These are phyloP conservation scores for Vinca major DNA, from an alignment of 305 asterid genomes.

Conservation along the genomic window DNA sequence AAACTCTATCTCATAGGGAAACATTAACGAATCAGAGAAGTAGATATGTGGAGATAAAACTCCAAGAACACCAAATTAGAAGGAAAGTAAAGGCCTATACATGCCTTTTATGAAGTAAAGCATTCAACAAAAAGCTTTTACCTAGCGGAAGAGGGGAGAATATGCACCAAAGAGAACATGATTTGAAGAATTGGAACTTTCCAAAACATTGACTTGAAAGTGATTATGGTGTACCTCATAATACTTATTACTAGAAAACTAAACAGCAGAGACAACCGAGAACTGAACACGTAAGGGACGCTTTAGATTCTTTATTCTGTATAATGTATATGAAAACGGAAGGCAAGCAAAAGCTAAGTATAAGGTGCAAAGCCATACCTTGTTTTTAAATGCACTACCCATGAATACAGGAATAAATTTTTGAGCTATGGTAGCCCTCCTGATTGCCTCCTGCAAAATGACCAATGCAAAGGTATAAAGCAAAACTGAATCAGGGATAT, in stretches of 20 bases:
- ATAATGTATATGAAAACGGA: background rate
- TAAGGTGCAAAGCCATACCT: slow-evolving; percentile 32
- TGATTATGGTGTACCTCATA: background rate
- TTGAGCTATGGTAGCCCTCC: slow-evolving; percentile 83
- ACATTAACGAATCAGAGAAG: background rate
- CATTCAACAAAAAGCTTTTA: background rate
- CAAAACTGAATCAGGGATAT: background rate
- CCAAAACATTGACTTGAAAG: background rate
- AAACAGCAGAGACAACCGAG: background rate
- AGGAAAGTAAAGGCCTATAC: background rate
- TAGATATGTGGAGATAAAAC: background rate
- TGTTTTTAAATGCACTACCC: slow-evolving; percentile 99
- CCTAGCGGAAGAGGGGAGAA: background rate
- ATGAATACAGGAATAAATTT: slow-evolving; percentile 93
- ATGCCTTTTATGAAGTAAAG: background rate
- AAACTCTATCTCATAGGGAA: background rate
- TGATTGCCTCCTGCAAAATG: slow-evolving; percentile 64
- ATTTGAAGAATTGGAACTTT: background rate
- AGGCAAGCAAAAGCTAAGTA: background rate
- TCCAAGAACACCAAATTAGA: background rate
- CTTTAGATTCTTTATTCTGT: background rate
- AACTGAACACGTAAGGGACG: background rate
- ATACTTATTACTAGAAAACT: background rate
- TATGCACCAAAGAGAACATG: background rate
- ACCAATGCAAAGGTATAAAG: slow-evolving; percentile 15